Evolutionary conservation across 2,329 filamentous ascomycete species (phyloP).

Genomic region (Ceratocystis smalleyi): DNA sequence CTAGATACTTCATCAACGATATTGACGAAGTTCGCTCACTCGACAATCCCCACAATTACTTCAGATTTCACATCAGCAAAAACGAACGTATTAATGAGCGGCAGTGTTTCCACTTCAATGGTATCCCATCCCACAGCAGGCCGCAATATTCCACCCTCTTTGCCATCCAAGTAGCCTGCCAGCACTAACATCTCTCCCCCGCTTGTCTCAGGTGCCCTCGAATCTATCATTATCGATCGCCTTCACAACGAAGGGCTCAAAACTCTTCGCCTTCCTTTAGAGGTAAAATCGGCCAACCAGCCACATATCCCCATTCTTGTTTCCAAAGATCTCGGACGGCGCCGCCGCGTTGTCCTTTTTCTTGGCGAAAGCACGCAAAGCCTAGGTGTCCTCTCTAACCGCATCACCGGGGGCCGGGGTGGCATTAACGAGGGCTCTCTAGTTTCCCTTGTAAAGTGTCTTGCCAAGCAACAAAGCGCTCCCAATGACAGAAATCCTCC

Average conservation of each 20-base stretch:
- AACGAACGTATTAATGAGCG: constrained; percentile 64
- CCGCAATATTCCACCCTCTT: background rate
- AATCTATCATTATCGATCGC: constrained; percentile 44
- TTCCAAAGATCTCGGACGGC: constrained; percentile 35
- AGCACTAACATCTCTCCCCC: background rate
- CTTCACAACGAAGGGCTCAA: constrained; percentile 45
- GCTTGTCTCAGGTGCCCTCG: constrained; percentile 40
- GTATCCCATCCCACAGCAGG: constrained; percentile 31
- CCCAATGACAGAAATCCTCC: constrained; percentile 28
- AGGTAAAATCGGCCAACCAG: constrained; percentile 26
- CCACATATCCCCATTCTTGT: constrained; percentile 55
- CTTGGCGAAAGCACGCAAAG: constrained; percentile 59
- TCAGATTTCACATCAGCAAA: constrained; percentile 57
- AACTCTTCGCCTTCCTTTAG: constrained; percentile 45
- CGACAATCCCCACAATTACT: constrained; percentile 50
- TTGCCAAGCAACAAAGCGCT: constrained; percentile 25
- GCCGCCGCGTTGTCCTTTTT: constrained; percentile 53
- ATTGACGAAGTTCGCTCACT: constrained; percentile 60
- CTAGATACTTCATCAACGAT: constrained; percentile 64
- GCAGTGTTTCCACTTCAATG: constrained; percentile 58
- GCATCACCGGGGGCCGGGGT: constrained; percentile 45
- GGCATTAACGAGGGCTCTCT: constrained; percentile 58
- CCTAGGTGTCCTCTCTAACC: constrained; percentile 58
- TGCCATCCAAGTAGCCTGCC: background rate
- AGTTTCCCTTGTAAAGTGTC: constrained; percentile 42